Evolutionary conservation across 148 eudicot species (phyloP), one percentile per base, ranked within the genome.

Genomic region (Bassia scoparia): DNA sequence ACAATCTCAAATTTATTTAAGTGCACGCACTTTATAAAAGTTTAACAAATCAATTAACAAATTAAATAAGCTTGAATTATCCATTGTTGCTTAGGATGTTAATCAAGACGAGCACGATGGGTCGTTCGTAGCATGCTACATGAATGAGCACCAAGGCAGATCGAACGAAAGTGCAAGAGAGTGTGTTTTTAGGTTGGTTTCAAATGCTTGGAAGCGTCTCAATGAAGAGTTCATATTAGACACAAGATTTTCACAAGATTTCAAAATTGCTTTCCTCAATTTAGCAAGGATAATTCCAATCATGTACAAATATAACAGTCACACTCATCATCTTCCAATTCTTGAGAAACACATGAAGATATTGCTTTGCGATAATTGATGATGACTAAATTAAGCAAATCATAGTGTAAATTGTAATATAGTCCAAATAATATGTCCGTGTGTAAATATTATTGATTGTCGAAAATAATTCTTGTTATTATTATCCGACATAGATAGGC

Each of bases 41-140:
- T n/a, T n/a, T n/a, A n/a, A n/a, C n/a, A n/a, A n/a, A n/a, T n/a
- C n/a, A n/a, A n/a, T n/a, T n/a, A n/a, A n/a, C n/a, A n/a, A n/a
- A n/a, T n/a, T n/a, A n/a, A n/a, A n/a, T n/a, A n/a, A n/a, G n/a
- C n/a, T n/a, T n/a, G n/a, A 26, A 0, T 48, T 0, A 17, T 13
- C 7, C n/a, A n/a, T 69, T 8, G 24, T 65, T 54, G 15, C 21
- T 66, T 67, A 89, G 91, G 88, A 87, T 69, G 95, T 81, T 64
- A 59, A 76, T 31, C 87, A 77, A 82, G 84, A 83, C 1, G 90
- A 86, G 14, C 43, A 67, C 18, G 96, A 90, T 18, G 90, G 92
- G 31, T 88, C 96, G 15, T 81, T 76, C 27, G n/a, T 86, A 44
- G 71, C 79, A 1, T 90, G 82, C 74, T 88, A 82, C 79, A 77